Conservation (phyloP, 306 rosid genomes). For the Neltuma alba region DNA sequence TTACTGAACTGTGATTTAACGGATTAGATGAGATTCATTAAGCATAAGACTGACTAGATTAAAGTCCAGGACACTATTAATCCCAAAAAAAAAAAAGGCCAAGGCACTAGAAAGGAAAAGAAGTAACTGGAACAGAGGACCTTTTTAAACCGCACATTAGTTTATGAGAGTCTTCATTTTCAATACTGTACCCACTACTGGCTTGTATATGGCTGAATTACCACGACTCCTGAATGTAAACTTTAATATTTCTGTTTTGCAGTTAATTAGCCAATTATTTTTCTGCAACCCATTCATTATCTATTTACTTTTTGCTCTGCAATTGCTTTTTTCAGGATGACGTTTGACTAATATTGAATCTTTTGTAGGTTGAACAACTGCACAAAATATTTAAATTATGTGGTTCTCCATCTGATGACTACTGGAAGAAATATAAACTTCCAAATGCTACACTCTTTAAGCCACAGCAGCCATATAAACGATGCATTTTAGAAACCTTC, state of each 20-base stretch:
- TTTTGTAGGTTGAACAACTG: slow-evolving; percentile 80
- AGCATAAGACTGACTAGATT: background rate
- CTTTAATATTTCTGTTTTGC: background rate
- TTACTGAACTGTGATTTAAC: background rate
- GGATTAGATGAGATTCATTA: background rate
- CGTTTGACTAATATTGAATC: slow-evolving; percentile 24
- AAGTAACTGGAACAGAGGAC: background rate
- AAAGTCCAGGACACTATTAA: background rate
- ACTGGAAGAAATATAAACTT: slow-evolving; percentile 86
- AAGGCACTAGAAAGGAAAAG: background rate
- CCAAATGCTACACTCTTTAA: slow-evolving; percentile 92
- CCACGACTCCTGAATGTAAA: background rate
- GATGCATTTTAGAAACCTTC: slow-evolving; percentile 63
- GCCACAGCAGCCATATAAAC: slow-evolving; percentile 86
- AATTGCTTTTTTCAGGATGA: slow-evolving; percentile 34
- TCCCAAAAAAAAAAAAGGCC: background rate
- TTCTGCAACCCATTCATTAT: background rate
- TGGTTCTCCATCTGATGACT: slow-evolving; percentile 89
- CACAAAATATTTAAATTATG: slow-evolving; percentile 91
- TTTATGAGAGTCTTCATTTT: background rate
- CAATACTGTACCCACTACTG: background rate
- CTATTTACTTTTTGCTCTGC: slow-evolving; percentile 8
- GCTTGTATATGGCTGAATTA: slow-evolving; percentile 14
- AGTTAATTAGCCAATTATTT: background rate
- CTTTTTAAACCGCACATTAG: background rate